These are phyloP conservation scores for Septoria petroselini DNA, from an alignment of 2,329 filamentous ascomycete genomes.

Conservation along the genomic window DNA sequence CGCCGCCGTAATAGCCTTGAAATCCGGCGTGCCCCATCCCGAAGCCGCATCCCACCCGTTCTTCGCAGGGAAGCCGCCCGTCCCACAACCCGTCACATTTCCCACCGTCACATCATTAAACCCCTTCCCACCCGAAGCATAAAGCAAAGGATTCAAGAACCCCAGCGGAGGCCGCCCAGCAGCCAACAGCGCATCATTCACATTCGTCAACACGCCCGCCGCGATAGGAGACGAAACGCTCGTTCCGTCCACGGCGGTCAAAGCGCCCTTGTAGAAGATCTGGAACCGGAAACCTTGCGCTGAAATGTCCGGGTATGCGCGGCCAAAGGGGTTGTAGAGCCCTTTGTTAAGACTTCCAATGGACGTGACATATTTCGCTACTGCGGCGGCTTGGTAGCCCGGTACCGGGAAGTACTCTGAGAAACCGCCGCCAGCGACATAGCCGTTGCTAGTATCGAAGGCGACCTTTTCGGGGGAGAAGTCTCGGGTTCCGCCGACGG, in stretches of 20 bases:
- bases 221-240: conserved; percentile 58
- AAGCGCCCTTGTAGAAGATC: conserved; percentile 43
- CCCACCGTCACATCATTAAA: conserved; percentile 51
- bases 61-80: conserved; percentile 28
- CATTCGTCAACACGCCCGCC: conserved; percentile 53
- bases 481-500: conserved; percentile 44
- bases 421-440: conserved; percentile 46
- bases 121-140: conserved; percentile 46
- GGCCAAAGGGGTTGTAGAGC: conserved; percentile 44
- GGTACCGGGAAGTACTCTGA: conserved; percentile 45
- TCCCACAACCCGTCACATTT: conserved; percentile 40
- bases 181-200: conserved; percentile 60
- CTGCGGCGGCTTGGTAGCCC: conserved; percentile 44
- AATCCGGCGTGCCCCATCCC: conserved; percentile 31
- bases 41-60: conserved; percentile 31
- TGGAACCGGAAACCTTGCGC: conserved; percentile 53
- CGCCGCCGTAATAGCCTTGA: conserved; percentile 21
- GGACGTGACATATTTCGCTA: conserved; percentile 40
- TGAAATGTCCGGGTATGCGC: conserved; percentile 48
- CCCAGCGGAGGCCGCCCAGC: conserved; percentile 52
- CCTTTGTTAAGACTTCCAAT: conserved; percentile 42
- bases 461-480: conserved; percentile 44
- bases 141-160: conserved; percentile 62
- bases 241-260: conserved; percentile 49
- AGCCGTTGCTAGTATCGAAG: conserved; percentile 41